phyloP scores from a whole-genome alignment of 2,329 filamentous ascomycete genomes.

The Exophiala bonariae region DNA sequence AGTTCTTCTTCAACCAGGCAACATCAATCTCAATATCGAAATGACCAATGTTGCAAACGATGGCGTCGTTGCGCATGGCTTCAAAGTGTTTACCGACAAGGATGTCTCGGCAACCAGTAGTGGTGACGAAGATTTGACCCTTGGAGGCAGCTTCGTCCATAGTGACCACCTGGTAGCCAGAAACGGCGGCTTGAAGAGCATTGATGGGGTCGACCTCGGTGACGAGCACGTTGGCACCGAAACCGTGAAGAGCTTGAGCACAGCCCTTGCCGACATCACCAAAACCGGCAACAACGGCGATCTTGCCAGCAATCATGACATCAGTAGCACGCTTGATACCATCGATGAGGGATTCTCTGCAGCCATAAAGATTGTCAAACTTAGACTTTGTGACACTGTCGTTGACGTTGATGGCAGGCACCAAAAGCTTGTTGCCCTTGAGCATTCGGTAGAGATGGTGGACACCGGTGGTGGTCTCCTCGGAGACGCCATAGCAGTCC shows the following conservation, averaged over 20 bases:
- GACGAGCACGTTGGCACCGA: constrained; percentile 95
- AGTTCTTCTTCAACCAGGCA: constrained; percentile 98
- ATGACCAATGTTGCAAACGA: constrained; percentile 99
- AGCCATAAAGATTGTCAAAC: constrained; percentile 99
- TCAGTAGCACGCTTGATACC: constrained; percentile 99
- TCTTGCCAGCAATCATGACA: constrained; percentile 99
- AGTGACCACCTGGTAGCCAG: constrained; percentile 92
- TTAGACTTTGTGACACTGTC: constrained; percentile 99
- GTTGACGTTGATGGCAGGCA: constrained; percentile 98
- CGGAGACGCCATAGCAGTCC: constrained; percentile 96
- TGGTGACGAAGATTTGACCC: constrained; percentile 98
- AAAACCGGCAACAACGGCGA: constrained; percentile 95
- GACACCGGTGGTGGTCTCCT: constrained; percentile 99
- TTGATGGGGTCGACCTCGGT: constrained; percentile 99
- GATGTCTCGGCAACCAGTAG: constrained; percentile 98
- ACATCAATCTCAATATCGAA: constrained; percentile 99
- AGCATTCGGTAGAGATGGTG: constrained; percentile 99
- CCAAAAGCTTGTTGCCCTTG: constrained; percentile 83
- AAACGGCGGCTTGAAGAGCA: constrained; percentile 96
- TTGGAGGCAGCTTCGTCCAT: constrained; percentile 92
- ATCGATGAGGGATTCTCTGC: constrained; percentile 97
- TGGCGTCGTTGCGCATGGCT: constrained; percentile 94
- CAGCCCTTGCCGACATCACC: constrained; percentile 99
- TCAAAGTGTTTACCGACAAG: constrained; percentile 90
- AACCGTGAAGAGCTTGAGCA: constrained; percentile 89